These are phyloP conservation scores for Ceratobasidium theobromae DNA, from an alignment of 1,284 basidiomycete genomes.

Conservation along the genomic window DNA sequence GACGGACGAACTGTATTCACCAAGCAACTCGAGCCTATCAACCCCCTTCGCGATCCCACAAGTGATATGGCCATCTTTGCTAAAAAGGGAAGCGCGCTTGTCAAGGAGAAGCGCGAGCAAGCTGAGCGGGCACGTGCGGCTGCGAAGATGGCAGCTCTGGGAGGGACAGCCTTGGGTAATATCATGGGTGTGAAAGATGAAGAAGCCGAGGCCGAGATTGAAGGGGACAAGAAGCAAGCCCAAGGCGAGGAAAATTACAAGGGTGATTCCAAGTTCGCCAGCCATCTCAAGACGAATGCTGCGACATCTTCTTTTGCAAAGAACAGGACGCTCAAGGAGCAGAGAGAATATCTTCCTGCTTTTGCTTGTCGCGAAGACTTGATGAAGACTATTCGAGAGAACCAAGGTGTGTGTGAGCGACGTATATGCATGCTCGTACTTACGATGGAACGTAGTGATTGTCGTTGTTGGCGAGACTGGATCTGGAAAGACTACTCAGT, in stretches of 20 bases:
- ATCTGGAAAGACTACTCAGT: conserved; percentile 92
- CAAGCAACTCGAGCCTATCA: conserved; percentile 95
- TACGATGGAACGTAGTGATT: conserved; percentile 58
- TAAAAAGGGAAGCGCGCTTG: conserved; percentile 91
- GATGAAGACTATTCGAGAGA: conserved; percentile 87
- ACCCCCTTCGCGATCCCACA: conserved; percentile 91
- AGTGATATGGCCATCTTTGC: conserved; percentile 95
- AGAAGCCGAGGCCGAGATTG: conserved; percentile 81
- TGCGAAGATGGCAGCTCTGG: conserved; percentile 89
- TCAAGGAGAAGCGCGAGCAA: conserved; percentile 94
- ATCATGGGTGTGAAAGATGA: conserved; percentile 97
- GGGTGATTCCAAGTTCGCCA: conserved; percentile 94
- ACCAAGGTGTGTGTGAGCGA: conserved; percentile 68
- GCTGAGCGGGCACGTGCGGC: conserved; percentile 95
- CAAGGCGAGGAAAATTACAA: conserved; percentile 77
- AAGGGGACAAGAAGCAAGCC: conserved; percentile 50
- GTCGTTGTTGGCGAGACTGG: conserved; percentile 96
- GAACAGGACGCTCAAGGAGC: conserved; percentile 85
- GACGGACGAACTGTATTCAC: conserved; percentile 97
- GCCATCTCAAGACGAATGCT: conserved; percentile 76
- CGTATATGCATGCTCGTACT: background rate
- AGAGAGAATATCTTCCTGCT: conserved; percentile 95
- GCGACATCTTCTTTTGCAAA: conserved; percentile 85
- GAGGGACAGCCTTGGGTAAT: conserved; percentile 92
- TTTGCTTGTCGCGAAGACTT: conserved; percentile 97